These are phyloP conservation scores for Cubamyces sp. DNA, from an alignment of 768 basidiomycete species.

Conservation along the genomic window DNA sequence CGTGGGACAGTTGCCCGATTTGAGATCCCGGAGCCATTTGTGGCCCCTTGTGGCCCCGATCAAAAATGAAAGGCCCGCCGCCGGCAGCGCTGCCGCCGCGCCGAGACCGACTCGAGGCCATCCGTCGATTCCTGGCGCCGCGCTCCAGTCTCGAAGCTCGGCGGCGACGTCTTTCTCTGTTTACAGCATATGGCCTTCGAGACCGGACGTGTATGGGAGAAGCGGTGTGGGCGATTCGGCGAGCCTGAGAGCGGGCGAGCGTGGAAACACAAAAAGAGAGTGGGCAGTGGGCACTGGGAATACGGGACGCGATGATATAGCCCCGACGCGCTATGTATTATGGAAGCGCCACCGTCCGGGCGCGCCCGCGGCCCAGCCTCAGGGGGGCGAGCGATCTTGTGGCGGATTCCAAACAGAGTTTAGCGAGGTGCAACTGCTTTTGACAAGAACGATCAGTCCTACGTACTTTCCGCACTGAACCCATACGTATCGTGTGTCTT, in stretches of 20 bases:
- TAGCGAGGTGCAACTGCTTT: neutral
- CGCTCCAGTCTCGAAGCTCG: neutral
- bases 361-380: neutral
- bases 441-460: slow-evolving; percentile 4
- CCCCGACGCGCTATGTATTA: neutral
- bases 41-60: slow-evolving; percentile 12
- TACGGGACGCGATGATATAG: no score
- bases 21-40: slow-evolving; percentile 1
- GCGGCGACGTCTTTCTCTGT: neutral
- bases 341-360: neutral
- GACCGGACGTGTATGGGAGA: no score
- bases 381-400: slow-evolving; percentile 12
- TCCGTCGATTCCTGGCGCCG: neutral
- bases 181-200: no score
- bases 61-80: neutral
- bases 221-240: no score
- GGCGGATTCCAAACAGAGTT: slow-evolving; percentile 10
- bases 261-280: neutral
- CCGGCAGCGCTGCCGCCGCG: neutral
- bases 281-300: no score
- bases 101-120: slow-evolving; percentile 12
- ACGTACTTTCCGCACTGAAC: neutral
- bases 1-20: slow-evolving; percentile 1
- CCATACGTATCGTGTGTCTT: no score
- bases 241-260: neutral